A percentile compares a stretch with the other conserved stretches of the same genome.
These are phyloP conservation scores for Talaromyces ruber DNA, from an alignment of 495 filamentous ascomycete species.

Conservation along the genomic window DNA sequence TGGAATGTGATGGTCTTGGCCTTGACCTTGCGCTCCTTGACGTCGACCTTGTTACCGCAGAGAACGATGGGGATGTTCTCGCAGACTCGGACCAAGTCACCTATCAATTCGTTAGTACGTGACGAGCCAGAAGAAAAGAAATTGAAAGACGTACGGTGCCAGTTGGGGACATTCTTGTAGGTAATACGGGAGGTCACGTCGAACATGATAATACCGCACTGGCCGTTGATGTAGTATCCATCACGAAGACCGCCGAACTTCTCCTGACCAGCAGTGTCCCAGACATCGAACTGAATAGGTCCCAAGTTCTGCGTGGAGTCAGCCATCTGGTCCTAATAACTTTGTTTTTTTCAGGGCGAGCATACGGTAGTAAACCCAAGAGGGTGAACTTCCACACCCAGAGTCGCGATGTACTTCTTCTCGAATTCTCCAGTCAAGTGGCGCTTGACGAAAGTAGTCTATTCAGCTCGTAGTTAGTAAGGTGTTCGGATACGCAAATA, in stretches of 20 bases:
- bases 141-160: conserved; percentile 79
- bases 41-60: conserved; percentile 99
- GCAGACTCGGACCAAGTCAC: conserved; percentile 98
- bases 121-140: too few relatives aligned
- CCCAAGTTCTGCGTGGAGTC: conserved; percentile 75
- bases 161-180: conserved; percentile 99
- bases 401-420: conserved; percentile 99
- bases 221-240: conserved; percentile 99
- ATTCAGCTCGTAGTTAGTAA: conserved; percentile 8
- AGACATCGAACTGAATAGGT: conserved; percentile 97
- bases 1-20: conserved; percentile 99
- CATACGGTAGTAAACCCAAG: conserved; percentile 88
- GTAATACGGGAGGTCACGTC: conserved; percentile 99
- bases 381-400: conserved; percentile 98
- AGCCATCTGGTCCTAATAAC: conserved; percentile 24
- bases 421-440: conserved; percentile 99
- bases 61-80: conserved; percentile 99
- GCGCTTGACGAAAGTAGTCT: conserved; percentile 99
- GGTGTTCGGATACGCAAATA: conserved; percentile 1
- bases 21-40: conserved; percentile 99
- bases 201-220: conserved; percentile 99
- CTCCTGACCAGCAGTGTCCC: conserved; percentile 99
- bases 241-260: conserved; percentile 99
- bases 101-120: conserved; percentile 30
- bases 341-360: conserved; percentile 27